Evolutionary conservation across 805 yeast species (phyloP), one percentile per base, ranked within the genome.

Genomic region (Saccharomycopsis oosterbeekiorum): DNA sequence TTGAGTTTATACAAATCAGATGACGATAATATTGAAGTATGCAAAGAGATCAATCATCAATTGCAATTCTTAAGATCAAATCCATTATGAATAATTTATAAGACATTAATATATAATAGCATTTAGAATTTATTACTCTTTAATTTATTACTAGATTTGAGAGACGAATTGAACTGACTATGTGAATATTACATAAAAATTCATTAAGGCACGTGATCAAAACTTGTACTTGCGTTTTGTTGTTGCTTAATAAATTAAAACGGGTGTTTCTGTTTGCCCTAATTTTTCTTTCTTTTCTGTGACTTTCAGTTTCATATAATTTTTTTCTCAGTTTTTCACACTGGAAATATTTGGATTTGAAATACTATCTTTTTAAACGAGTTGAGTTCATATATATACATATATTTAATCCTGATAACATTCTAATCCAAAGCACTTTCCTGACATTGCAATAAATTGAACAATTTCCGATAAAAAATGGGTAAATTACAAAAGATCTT

Each of bases 401-500:
- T 50, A 50, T 19, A 50, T 26, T 11, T 4, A 50, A n/a, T n/a
- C 34, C 5, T 15, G 3, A 50, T 4, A 10, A 29, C 34, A 29
- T 4, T 29, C 34, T 3, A 29, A 29, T 29, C 6, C 34, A 29
- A 29, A 29, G 3, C 34, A 4, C n/a, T 4, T 29, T 4, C 3
- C 6, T 29, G 34, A 6, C 34, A 29, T 29, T 29, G 6, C 6
- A 29, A 29, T 29, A 29, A 29, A 29, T 29, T 29, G 6, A 29
- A 29, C 34, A 3, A 29, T 3, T 29, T 29, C 34, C 11, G 10
- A 40, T 19, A 14, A 43, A 58, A 21, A 34, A 61, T 59, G 61
- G 60, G 59, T 17, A 66, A 55, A 21, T 85, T 85, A 89, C 85
- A 85, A 11, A 88, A 87, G 71, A 54, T 83, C 11, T 57, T 76